A percentile compares a stretch with the other conserved stretches of the same genome.
phyloP scores from a whole-genome alignment of 139 green algal genomes.

The Chlorella vulgaris region DNA sequence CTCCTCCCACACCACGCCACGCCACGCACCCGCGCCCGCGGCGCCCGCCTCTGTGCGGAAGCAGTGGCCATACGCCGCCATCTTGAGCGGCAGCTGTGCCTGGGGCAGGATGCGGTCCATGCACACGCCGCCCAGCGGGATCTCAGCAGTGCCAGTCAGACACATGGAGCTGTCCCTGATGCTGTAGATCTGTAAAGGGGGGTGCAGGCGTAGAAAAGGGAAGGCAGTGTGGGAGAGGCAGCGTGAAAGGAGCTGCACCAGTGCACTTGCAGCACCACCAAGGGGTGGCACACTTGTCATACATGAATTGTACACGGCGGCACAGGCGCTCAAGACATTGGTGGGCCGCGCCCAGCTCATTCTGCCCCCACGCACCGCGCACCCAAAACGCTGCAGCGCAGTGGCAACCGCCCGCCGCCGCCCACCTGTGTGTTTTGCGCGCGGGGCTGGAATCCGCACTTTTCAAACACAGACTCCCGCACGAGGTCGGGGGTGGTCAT shows the following conservation, averaged over 20 bases:
- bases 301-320: too few species aligned
- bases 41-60: conserved; percentile 97
- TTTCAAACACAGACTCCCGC: conserved; percentile 88
- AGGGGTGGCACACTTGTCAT: too few species aligned
- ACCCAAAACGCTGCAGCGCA: background rate
- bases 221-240: background rate
- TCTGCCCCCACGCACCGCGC: too few species aligned
- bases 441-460: conserved; percentile 98
- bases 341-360: too few species aligned
- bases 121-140: conserved; percentile 89
- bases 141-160: conserved; percentile 95
- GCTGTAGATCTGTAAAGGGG: conserved; percentile 80
- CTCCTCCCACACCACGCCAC: background rate
- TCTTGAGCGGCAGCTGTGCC: conserved; percentile 85
- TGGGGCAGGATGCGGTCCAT: conserved; percentile 90
- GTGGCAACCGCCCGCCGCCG: too few species aligned
- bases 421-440: conserved; percentile 89
- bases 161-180: conserved; percentile 84
- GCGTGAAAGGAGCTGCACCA: too few species aligned
- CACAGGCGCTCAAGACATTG: too few species aligned
- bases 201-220: background rate
- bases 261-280: background rate
- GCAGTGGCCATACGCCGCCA: conserved; percentile 94
- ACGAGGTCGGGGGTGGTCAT: conserved; percentile 97
- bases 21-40: conserved; percentile 48